These are phyloP conservation scores for Fraxinus platypoda DNA, from an alignment of 305 asterid genomes.

Conservation along the genomic window DNA sequence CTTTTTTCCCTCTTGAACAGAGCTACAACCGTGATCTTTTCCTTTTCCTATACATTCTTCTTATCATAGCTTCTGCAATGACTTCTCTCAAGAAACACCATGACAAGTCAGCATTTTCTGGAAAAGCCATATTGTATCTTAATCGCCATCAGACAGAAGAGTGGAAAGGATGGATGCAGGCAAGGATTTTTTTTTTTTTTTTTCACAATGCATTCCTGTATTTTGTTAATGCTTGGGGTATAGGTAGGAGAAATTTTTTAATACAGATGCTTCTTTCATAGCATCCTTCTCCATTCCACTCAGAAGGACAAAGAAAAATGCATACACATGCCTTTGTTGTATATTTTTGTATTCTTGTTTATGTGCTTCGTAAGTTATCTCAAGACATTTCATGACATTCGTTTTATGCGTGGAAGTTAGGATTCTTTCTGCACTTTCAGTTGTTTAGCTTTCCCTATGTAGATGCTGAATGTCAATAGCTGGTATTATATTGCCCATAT, in stretches of 20 bases:
- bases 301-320: neutral
- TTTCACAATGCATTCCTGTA: neutral
- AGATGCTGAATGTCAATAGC: neutral
- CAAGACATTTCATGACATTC: conserved; percentile 3
- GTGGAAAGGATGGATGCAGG: conserved; percentile 99
- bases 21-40: conserved; percentile 93
- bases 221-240: neutral
- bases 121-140: conserved; percentile 79
- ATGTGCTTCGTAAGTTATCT: conserved; percentile 15
- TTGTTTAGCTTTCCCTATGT: neutral
- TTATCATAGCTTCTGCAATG: conserved; percentile 78
- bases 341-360: conserved; percentile 4
- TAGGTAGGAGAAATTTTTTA: neutral
- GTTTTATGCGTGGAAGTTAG: conserved; percentile 9
- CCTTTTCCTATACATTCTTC: conserved; percentile 73
- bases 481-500: neutral
- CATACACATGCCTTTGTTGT: neutral
- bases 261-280: neutral
- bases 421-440: neutral
- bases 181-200: conserved; percentile 36
- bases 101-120: conserved; percentile 85
- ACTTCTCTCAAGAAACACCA: conserved; percentile 85
- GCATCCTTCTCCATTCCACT: neutral
- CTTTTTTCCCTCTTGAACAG: conserved; percentile 51
- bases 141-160: conserved; percentile 98